phyloP scores from a whole-genome alignment of 352 stramenopile species.

The Globisporangium abappressorium region DNA sequence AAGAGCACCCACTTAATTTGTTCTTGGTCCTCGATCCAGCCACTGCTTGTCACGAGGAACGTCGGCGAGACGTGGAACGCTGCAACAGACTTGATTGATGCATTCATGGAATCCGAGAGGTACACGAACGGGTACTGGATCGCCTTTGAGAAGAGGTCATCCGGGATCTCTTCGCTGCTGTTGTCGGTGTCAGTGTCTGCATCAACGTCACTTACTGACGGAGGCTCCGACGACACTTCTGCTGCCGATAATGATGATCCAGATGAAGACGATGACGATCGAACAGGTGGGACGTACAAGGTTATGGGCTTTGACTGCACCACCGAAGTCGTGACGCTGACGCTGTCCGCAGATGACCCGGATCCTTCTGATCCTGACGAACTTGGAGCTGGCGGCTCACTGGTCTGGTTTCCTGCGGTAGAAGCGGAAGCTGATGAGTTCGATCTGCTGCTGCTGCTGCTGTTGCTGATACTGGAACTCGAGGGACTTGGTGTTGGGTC shows the following conservation, averaged over 20 bases:
- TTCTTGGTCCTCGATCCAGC: background rate
- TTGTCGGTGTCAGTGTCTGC: too few species aligned
- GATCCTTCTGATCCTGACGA: background rate
- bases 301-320: background rate
- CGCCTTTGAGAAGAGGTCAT: background rate
- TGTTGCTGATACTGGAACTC: background rate
- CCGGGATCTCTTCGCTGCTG: background rate
- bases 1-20: slow-evolving; percentile 9
- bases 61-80: background rate
- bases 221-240: background rate
- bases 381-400: background rate
- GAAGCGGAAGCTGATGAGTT: background rate
- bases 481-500: background rate
- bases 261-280: background rate
- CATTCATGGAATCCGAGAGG: slow-evolving; percentile 5
- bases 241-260: background rate
- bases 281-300: background rate
- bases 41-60: background rate
- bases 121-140: slow-evolving; percentile 4
- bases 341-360: background rate
- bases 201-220: background rate
- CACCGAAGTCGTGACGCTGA: background rate
- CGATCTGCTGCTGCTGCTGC: background rate
- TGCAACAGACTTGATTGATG: background rate
- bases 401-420: background rate